Conservation (phyloP, 352 stramenopile species). For the Phytophthora megakarya region DNA sequence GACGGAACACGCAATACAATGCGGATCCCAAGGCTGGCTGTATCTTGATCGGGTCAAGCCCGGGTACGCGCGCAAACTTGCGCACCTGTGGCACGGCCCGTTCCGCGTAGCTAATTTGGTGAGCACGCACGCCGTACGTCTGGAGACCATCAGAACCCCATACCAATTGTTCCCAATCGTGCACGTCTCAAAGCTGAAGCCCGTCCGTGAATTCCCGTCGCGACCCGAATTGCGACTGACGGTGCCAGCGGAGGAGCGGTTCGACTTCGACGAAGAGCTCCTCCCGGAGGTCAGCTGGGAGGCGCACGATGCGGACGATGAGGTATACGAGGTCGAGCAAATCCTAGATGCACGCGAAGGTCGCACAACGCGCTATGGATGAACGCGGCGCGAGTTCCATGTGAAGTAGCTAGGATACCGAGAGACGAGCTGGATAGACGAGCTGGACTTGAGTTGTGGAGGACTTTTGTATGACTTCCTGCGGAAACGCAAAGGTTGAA, state of each 20-base stretch:
- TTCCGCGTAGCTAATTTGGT: no score
- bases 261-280: conserved; percentile 35
- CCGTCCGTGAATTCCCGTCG: no score
- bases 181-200: no score
- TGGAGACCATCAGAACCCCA: no score
- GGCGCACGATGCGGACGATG: neutral
- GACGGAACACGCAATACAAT: no score
- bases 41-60: no score
- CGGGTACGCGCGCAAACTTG: no score
- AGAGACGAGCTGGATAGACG: conserved; percentile 9
- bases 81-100: no score
- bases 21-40: no score
- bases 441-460: conserved; percentile 10
- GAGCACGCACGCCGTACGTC: no score
- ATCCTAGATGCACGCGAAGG: conserved; percentile 18
- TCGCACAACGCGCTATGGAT: neutral
- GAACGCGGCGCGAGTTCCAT: conserved; percentile 2
- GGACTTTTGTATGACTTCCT: conserved; percentile 12
- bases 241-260: neutral
- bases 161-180: no score
- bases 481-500: neutral
- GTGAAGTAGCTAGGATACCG: neutral
- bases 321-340: conserved; percentile 14
- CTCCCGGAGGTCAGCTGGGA: conserved; percentile 29
- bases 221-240: neutral